A percentile compares a stretch with the other conserved stretches of the same genome.
These are phyloP conservation scores for Graphilbum ipis-grandicollis DNA, from an alignment of 2,329 filamentous ascomycete species.

Conservation along the genomic window DNA sequence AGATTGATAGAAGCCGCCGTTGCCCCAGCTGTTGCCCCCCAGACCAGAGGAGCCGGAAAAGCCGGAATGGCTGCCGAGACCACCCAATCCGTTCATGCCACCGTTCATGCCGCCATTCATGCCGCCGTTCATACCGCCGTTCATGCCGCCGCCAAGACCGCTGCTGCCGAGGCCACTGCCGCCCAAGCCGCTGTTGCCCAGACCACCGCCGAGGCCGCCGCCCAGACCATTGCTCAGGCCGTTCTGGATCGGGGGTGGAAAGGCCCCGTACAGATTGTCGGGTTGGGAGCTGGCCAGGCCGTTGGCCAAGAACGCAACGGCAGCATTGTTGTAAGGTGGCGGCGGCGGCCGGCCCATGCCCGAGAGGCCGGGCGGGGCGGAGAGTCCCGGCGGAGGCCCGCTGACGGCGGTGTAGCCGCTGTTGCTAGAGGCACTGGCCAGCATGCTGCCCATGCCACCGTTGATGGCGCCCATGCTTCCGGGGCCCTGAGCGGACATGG, in stretches of 20 bases:
- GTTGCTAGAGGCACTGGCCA: constrained; percentile 14
- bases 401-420: constrained; percentile 50
- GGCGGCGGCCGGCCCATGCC: constrained; percentile 14
- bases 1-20: constrained; percentile 4
- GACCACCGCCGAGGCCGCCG: neutral
- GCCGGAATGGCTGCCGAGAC: neutral
- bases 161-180: neutral
- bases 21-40: constrained; percentile 10
- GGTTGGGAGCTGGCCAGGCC: neutral
- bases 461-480: constrained; percentile 18
- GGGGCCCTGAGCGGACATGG: constrained; percentile 11
- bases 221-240: neutral
- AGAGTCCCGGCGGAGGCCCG: constrained; percentile 68
- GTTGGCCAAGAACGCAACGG: neutral
- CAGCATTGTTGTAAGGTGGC: neutral
- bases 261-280: neutral
- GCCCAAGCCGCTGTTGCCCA: neutral
- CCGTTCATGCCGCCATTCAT: too few relatives aligned
- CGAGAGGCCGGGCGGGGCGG: constrained; percentile 54
- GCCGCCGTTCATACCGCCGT: too few relatives aligned
- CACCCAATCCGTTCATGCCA: too few relatives aligned
- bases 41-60: neutral
- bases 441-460: constrained; percentile 34
- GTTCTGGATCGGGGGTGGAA: too few relatives aligned
- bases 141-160: neutral